Evolutionary conservation across 495 filamentous ascomycete species (phyloP), one percentile per base, ranked within the genome.

Genomic region (Endocarpon pusillum): DNA sequence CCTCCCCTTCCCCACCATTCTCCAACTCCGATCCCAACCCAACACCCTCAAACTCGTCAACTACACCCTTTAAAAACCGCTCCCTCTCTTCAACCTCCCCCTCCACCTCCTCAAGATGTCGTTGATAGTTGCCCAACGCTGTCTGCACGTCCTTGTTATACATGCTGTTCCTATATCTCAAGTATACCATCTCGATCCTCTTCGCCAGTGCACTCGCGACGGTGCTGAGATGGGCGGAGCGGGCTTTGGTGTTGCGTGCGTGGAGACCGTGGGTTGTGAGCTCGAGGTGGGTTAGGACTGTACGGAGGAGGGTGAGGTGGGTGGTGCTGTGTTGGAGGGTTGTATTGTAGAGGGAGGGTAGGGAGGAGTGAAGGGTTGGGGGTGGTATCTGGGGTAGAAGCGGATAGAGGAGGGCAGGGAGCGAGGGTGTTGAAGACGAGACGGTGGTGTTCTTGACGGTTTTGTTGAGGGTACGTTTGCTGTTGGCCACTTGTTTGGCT

Each of bases 251-350:
- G 33, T 54, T 54, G 4, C 76, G 59, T 4, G 78, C 66, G 2
- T 81, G 42, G 3, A 64, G 52, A 24, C 78, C 78, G 53, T 84
- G 76, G 42, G 78, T 80, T 6, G 54, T 61, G 30, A 65, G 58
- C 43, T 77, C 72, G 4, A 77, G 52, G 9, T 55, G 40, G 5
- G 54, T 48, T 41, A 3, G 47, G 45, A 9, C 58, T 46, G 2
- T 51, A 48, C 1, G 44, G 44, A 1, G 59, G 53, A 4, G 61
- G 32, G 21, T 58, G 47, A 0, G 42, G 51, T 14, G 58, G 40
- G 25, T 62, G 57, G 3, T 35, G 32, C 1, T 36, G 30, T 24
- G 53, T 56, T 4, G 62, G 39, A 1, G 21, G 22, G 3, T 31
- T 44, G 10, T 58, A 19, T n/a, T 55, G 48, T 0, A 48, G 43